Base-by-base conservation (phyloP, 176 grass and related monocot species). In the Eragrostis curvula region DNA sequence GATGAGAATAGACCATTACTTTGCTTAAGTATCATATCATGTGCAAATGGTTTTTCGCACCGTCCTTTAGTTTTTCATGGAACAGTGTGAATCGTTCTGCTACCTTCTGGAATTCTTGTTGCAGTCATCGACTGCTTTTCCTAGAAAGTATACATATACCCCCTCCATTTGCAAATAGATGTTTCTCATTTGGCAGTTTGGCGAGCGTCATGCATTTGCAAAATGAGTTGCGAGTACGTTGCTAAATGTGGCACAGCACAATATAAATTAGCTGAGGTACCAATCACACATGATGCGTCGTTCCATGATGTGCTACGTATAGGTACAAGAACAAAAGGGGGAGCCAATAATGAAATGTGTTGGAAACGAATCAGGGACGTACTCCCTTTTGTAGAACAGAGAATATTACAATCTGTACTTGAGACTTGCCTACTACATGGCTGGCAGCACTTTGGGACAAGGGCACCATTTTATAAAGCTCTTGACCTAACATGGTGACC, bases 401-500 rank as follows among this genome's bases (percentile, higher is more conserved):
- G 6, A 70, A 81, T 70, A 75, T 76, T 70, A 55, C 13, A 43
- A 39, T 25, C 24, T 57, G 86, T 83, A 83, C 46, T 83, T 83
- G 28, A 18, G 47, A 21, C 70, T 46, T 42, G 3, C 49, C n/a
- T 12, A 3, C 1, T 24, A 60, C 42, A 56, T 32, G 44, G 66
- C 17, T 55, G 73, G n/a, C n/a, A n/a, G 44, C 80, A 83, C 57
- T 18, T 72, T 74, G 5, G 21, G 65, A 64, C 85, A 66, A 51
- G 48, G 5, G 53, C 60, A 2, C 40, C 74, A 79, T 77, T 83
- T 73, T 67, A 15, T 49, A 60, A 67, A 41, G 8, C 39, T 16
- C 83, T 66, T 77, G 87, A 89, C 87, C 87, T 81, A 89, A 89
- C 82, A 55, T 52, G 21, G 24, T 40, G 63, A 43, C 70, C 70